phyloP scores from a whole-genome alignment of 2,329 filamentous ascomycete genomes.

The Fusarium lateritium region DNA sequence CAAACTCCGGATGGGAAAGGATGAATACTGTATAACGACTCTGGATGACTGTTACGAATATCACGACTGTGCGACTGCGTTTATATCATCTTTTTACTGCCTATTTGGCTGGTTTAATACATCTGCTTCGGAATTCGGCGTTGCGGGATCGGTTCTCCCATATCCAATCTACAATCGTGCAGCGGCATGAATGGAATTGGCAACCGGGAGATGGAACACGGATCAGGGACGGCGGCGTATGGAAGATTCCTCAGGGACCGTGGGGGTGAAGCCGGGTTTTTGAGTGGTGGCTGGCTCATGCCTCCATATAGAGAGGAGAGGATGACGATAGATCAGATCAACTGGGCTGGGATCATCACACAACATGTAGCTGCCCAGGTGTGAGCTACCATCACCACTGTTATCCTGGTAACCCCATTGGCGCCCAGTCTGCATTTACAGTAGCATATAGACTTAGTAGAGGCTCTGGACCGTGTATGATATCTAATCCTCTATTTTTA shows the following conservation, averaged over 20 bases:
- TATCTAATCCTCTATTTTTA: conserved; percentile 45
- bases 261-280: conserved; percentile 32
- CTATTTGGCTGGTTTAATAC: conserved; percentile 45
- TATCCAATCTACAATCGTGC: conserved; percentile 24
- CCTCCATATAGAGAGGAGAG: conserved; percentile 11
- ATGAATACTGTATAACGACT: conserved; percentile 48
- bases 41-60: conserved; percentile 51
- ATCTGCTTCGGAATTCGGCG: conserved; percentile 49
- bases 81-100: conserved; percentile 43
- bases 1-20: conserved; percentile 10
- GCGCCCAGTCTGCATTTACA: conserved; percentile 33
- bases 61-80: conserved; percentile 45
- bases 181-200: conserved; percentile 34
- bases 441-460: conserved; percentile 43
- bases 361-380: conserved; percentile 11
- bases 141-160: conserved; percentile 36
- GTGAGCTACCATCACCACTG: conserved; percentile 20
- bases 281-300: conserved; percentile 16
- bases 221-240: conserved; percentile 36
- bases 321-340: conserved; percentile 30
- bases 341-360: conserved; percentile 15
- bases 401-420: conserved; percentile 7
- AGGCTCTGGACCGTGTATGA: conserved; percentile 46
- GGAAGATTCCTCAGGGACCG: conserved; percentile 34
- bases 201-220: conserved; percentile 38